Conservation (phyloP, 129 eudicot genomes). For the Saposhnikovia divaricata region DNA sequence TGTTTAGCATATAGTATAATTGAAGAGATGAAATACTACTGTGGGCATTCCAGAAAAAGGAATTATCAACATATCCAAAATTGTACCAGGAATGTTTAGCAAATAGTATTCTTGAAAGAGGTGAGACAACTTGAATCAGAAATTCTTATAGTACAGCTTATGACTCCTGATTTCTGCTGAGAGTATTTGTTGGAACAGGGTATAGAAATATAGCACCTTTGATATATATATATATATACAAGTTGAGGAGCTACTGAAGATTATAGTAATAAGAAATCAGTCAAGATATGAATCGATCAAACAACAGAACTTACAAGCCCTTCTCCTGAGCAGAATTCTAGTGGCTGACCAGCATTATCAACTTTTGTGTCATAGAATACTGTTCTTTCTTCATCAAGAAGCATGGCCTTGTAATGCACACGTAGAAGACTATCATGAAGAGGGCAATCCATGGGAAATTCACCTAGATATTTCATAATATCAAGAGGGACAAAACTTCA, state of each 20-base stretch:
- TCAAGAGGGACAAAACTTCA: constrained; percentile 8
- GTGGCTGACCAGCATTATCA: constrained; percentile 79
- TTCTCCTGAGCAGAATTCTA: constrained; percentile 94
- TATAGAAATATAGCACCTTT: neutral
- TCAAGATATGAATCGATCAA: neutral
- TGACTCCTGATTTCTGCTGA: neutral
- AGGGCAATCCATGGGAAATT: constrained; percentile 99
- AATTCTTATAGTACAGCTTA: neutral
- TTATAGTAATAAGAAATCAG: neutral
- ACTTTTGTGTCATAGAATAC: constrained; percentile 77
- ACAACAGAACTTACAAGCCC: constrained; percentile 75
- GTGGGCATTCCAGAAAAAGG: neutral
- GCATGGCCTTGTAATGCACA: constrained; percentile 91
- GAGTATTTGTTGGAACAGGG: neutral
- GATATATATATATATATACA: neutral
- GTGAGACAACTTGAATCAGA: neutral
- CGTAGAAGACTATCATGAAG: constrained; percentile 86
- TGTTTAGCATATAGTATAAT: neutral
- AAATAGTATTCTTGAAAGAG: neutral
- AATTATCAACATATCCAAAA: neutral
- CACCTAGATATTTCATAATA: constrained; percentile 50
- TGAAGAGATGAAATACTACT: neutral
- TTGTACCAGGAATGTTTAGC: neutral
- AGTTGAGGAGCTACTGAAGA: constrained; percentile 1
- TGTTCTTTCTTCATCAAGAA: constrained; percentile 65